These are phyloP conservation scores for sorghum (Sorghum bicolor) DNA, from an alignment of 176 grass and related monocot genomes.

Conservation along the genomic window DNA sequence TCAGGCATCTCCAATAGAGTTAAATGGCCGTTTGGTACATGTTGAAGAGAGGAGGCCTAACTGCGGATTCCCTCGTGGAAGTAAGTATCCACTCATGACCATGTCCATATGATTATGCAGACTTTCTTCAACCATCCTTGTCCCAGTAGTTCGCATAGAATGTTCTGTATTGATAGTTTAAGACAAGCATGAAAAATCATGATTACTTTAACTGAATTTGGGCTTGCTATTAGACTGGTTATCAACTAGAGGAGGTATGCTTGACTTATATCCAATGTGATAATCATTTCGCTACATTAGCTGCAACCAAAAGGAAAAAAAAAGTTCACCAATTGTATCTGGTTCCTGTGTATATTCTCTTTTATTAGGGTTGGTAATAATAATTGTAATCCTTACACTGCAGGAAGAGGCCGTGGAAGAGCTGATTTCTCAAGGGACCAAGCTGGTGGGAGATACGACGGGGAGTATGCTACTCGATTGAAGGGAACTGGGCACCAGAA, in stretches of 20 bases:
- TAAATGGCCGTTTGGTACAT: constrained; percentile 74
- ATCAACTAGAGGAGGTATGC: background rate
- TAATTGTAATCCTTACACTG: constrained; percentile 7
- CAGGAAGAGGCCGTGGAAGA: constrained; percentile 45
- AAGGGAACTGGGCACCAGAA: constrained; percentile 41
- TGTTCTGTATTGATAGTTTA: background rate
- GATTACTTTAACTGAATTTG: background rate
- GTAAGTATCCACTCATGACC: constrained; percentile 47
- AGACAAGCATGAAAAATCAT: background rate
- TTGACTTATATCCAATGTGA: background rate
- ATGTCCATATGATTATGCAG: background rate
- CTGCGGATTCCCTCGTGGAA: constrained; percentile 52
- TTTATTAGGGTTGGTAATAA: background rate
- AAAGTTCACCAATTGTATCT: background rate
- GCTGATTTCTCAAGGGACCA: constrained; percentile 20
- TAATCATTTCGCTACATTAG: background rate
- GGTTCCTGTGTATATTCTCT: background rate
- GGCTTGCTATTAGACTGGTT: background rate
- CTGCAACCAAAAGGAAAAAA: background rate
- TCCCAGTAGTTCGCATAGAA: background rate
- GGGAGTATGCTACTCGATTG: constrained; percentile 36
- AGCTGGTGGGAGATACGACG: constrained; percentile 30
- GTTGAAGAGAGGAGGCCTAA: constrained; percentile 75
- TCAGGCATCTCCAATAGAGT: constrained; percentile 84
- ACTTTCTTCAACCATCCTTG: background rate